phyloP scores from a whole-genome alignment of 139 green algal species.

The Chlamydomonas schloesseri region DNA sequence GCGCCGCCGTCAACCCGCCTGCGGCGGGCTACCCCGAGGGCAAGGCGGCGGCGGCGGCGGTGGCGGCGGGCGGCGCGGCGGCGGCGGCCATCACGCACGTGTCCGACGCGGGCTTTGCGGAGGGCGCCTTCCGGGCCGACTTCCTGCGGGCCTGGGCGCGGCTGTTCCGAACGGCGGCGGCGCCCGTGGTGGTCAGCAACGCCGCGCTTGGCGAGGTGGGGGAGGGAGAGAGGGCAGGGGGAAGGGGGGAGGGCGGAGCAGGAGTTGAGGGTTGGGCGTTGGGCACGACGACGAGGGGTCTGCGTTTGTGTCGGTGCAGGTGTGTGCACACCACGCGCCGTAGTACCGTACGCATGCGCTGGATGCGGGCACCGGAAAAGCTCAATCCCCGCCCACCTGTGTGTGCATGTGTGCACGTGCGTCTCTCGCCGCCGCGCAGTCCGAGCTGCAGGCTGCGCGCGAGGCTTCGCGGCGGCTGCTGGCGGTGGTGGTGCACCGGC shows the following conservation, averaged over 20 bases:
- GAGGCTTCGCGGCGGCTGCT: slow-evolving; percentile 40
- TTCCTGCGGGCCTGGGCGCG: slow-evolving; percentile 48
- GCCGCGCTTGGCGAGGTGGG: slow-evolving; percentile 25
- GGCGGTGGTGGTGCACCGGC: slow-evolving; percentile 36
- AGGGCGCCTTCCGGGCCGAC: slow-evolving; percentile 35
- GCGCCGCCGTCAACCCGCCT: not conserved
- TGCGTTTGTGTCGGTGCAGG: too few species aligned
- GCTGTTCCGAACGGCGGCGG: slow-evolving; percentile 46
- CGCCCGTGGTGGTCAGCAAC: slow-evolving; percentile 30
- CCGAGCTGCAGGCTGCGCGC: slow-evolving; percentile 28
- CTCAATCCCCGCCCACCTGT: not conserved
- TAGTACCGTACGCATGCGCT: too few species aligned
- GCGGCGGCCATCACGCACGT: not conserved
- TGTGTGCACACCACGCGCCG: not conserved
- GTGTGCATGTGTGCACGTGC: too few species aligned
- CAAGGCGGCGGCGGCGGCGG: not conserved
- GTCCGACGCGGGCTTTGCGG: slow-evolving; percentile 41
- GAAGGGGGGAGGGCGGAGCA: too few species aligned
- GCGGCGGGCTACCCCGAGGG: not conserved
- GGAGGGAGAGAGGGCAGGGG: not conserved
- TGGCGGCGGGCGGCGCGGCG: not conserved
- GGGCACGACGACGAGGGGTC: too few species aligned
- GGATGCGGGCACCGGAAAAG: too few species aligned
- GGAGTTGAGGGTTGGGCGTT: not conserved
- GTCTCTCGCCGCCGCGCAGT: not conserved